Percentiles rank a stretch among this genome's conserved stretches.
These are phyloP conservation scores for Periconia macrospinosa DNA, from an alignment of 2,329 filamentous ascomycete species.

Conservation along the genomic window DNA sequence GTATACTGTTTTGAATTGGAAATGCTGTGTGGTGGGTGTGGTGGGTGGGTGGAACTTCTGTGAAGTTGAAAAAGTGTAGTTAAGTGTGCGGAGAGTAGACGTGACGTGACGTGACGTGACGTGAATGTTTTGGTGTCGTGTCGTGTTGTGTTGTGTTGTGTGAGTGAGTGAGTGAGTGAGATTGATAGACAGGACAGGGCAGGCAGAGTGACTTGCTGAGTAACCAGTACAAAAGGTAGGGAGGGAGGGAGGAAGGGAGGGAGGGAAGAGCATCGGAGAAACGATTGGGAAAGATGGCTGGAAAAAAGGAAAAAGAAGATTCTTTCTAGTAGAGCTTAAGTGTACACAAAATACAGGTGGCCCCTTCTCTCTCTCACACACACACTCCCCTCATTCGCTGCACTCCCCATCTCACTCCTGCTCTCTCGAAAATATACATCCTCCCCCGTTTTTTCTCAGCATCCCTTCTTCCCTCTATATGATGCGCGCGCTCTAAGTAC, in stretches of 20 bases:
- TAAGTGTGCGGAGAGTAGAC: too few relatives aligned
- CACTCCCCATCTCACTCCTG: not conserved
- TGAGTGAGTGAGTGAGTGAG: too few relatives aligned
- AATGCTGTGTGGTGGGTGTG: too few relatives aligned
- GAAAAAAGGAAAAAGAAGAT: conserved; percentile 15
- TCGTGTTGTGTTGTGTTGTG: too few relatives aligned
- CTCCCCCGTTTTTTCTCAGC: not conserved
- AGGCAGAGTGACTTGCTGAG: too few relatives aligned
- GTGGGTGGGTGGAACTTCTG: too few relatives aligned
- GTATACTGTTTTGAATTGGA: too few relatives aligned
- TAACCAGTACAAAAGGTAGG: too few relatives aligned
- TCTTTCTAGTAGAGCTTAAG: conserved; percentile 34
- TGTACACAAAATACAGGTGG: conserved; percentile 40
- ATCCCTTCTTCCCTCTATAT: not conserved
- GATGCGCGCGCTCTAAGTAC: not conserved
- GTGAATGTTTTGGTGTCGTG: too few relatives aligned
- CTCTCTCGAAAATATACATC: conserved; percentile 5
- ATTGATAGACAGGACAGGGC: too few relatives aligned
- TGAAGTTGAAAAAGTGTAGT: too few relatives aligned
- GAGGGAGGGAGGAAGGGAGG: not conserved
- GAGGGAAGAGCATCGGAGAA: not conserved
- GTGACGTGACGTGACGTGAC: too few relatives aligned
- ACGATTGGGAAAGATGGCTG: not conserved
- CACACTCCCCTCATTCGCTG: not conserved
- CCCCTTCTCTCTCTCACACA: conserved; percentile 9